Percentiles rank a stretch among this genome's conserved stretches.
These are phyloP conservation scores for Xerocomus brunneocitrinus DNA, from an alignment of 768 basidiomycete genomes.

Conservation along the genomic window DNA sequence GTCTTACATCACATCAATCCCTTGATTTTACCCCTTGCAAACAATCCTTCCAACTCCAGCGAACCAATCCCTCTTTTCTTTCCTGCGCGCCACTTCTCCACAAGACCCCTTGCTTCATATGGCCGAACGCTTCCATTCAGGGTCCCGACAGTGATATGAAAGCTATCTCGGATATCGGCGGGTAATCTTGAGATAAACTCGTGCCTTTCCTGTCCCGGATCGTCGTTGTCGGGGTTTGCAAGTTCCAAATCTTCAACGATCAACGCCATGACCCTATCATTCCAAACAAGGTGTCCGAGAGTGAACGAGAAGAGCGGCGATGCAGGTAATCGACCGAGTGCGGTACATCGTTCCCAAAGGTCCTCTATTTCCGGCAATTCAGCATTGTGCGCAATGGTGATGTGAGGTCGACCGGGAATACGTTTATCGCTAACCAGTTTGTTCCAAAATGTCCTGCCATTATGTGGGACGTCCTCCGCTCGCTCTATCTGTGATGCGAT, in stretches of 20 bases:
- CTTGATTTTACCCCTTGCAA: conserved; percentile 30
- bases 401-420: conserved; percentile 64
- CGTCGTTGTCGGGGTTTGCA: conserved; percentile 24
- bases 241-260: conserved; percentile 58
- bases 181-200: conserved; percentile 48
- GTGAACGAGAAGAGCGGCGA: conserved; percentile 58
- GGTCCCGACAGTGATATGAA: conserved; percentile 92
- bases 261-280: conserved; percentile 76
- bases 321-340: conserved; percentile 10
- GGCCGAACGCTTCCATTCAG: conserved; percentile 43
- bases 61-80: conserved; percentile 25
- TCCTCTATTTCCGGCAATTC: conserved; percentile 30
- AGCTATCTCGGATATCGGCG: conserved; percentile 39
- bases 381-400: conserved; percentile 80
- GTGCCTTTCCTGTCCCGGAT: conserved; percentile 34
- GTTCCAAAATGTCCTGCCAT: conserved; percentile 44
- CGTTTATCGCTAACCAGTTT: conserved; percentile 42
- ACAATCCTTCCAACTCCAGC: conserved; percentile 26
- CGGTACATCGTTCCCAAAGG: conserved; percentile 41
- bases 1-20: conserved; percentile 1
- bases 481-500: conserved; percentile 41
- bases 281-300: conserved; percentile 66
- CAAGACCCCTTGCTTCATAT: conserved; percentile 67
- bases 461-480: conserved; percentile 28
- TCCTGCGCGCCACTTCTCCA: conserved; percentile 49